Base-by-base conservation (phyloP, 2,329 filamentous ascomycete genomes). In the Colletotrichum eremochloae region DNA sequence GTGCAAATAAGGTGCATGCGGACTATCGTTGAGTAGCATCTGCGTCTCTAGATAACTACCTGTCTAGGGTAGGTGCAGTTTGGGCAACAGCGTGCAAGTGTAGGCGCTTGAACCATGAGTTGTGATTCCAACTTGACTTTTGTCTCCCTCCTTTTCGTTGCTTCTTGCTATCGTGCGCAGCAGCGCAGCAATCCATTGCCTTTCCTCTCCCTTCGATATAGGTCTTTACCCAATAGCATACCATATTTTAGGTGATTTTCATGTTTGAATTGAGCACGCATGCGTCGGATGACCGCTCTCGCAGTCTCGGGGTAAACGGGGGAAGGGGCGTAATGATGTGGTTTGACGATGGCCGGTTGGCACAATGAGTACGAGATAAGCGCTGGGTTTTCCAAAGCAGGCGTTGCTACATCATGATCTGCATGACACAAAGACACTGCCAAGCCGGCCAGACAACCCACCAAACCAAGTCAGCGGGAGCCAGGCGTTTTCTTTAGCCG, bases 61-160 rank as follows among this genome's bases (percentile, higher is more conserved):
- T 55, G 63, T 24, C 24, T 24, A 24, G 1, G 1, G 24, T 24
- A 24, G 62, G 62, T 52, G 62, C 46, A 70, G 24, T 57, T 48
- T 38, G 38, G 61, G 68, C 68, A 71, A 18, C 20, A 50, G 24
- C 20, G 68, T 61, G 63, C 64, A 60, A 67, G 29, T 63, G 69
- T 58, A 72, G 60, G 69, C 66, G 69, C 69, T 72, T 58, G 69
- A 63, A 72, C 69, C 69, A 64, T 50, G 55, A 61, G 46, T 64
- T 69, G 57, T 66, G 60, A 72, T 64, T 69, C 20, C 60, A 36
- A 46, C 42, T 61, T 60, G 46, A 46, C 65, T 64, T 61, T 40
- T 14, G 6, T 15, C 12, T 20, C 8, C 38, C 46, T 24, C 9
- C 46, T 48, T 20, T 24, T 52, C 42, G 31, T 18, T 24, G 31